Evolutionary conservation across 192 early-diverging fungal species (phyloP), one percentile per base, ranked within the genome.

Genomic region (Chytriomyces hyalinus): DNA sequence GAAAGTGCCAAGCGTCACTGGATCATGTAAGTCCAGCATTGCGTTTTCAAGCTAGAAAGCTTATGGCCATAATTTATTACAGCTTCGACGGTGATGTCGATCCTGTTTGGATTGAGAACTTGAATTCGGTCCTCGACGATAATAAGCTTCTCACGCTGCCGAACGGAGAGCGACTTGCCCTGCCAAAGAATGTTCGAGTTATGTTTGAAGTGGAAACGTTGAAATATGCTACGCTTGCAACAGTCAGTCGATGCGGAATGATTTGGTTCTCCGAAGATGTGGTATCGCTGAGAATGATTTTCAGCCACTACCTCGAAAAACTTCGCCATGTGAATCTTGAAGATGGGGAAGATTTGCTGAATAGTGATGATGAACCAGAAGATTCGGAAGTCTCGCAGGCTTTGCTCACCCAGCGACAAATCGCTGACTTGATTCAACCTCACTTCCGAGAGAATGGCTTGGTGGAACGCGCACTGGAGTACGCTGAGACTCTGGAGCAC

Each of bases 171-270:
- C 94, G 98, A 64, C 84, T 99, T 80, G 90, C 90, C 60, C 87
- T 99, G 60, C 97, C 97, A 20, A 87, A 92, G 17, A 99, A 98
- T 80, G 97, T 99, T 46, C 91, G 97, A 48, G 94, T 99, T 53
- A 92, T 99, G 94, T 99, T 99, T 80, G 98, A 99, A 84, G 98
- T 99, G 22, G 97, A 99, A 75, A 96, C 93, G n/a, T 85, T 99
- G 67, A 92, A 94, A 68, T 97, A 99, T 69, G 98, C 98, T 11
- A 99, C 98, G 5, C 87, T 96, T 26, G 98, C 98, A 57, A 99
- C 98, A 0, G 96, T 99, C 47, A 93, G 92, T 86, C 95, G 98
- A 49, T 99, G 98, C 83, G 98, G 98, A 81, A 99, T 99, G 98
- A 95, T 99, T 53, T 99, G 97, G 97, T 99, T 98, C 82, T 93